Conservation (phyloP, 2,329 filamentous ascomycete genomes). For the Neofusicoccum umdonicola region DNA sequence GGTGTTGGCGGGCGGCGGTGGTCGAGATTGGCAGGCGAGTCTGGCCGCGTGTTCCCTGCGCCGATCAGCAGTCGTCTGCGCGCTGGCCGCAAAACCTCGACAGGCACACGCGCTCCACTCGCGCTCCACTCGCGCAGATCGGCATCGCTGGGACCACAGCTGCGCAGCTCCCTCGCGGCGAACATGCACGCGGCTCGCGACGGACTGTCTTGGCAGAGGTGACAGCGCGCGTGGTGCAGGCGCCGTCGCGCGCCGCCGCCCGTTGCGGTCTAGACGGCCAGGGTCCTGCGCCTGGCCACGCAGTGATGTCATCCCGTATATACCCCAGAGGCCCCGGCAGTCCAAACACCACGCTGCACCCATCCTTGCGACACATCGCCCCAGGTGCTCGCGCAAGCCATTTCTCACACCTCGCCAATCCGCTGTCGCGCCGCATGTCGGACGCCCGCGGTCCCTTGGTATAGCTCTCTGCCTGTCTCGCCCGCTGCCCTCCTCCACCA, state of each 20-base stretch:
- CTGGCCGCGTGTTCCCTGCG: neutral
- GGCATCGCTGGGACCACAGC: neutral
- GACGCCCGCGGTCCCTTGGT: neutral
- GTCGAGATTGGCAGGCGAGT: constrained; percentile 1
- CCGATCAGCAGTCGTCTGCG: neutral
- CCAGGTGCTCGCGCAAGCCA: neutral
- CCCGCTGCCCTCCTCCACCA: neutral
- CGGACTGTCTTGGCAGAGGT: constrained; percentile 4
- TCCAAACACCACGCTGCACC: neutral
- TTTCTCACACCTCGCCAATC: neutral
- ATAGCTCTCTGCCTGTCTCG: neutral
- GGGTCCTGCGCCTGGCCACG: constrained; percentile 22
- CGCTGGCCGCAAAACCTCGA: neutral
- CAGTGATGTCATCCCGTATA: constrained; percentile 30
- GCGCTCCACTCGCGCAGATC: neutral
- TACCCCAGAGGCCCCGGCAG: neutral
- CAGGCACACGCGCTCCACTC: neutral
- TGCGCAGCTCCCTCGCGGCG: neutral
- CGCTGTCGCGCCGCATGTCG: neutral
- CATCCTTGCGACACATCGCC: constrained; percentile 4
- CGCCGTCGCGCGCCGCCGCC: neutral
- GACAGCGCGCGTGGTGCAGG: neutral
- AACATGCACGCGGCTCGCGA: neutral
- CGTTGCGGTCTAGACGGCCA: neutral
- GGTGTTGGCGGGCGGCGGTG: neutral